Percentiles rank a stretch among this genome's conserved stretches.
Conservation (phyloP, 176 grass and related monocot genomes). For the Saccharum officinarum region DNA sequence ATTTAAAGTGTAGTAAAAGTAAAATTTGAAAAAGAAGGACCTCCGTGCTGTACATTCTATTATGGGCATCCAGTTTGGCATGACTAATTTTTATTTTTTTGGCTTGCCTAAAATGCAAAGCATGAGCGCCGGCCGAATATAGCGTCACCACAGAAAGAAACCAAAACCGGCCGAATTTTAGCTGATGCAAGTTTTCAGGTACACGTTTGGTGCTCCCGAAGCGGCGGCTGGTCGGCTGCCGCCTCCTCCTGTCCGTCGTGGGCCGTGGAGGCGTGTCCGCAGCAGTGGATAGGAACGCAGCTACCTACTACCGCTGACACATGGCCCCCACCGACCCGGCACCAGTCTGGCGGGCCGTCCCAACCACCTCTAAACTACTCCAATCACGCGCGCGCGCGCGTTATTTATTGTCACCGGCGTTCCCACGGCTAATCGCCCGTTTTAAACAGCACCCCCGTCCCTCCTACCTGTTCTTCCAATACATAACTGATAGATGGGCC, state of each 20-base stretch:
- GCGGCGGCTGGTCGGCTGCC: conserved; percentile 13
- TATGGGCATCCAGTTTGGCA: neutral
- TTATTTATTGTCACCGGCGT: too few species aligned
- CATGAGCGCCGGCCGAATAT: neutral
- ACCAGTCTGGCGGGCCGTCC: conserved; percentile 32
- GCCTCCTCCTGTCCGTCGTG: neutral
- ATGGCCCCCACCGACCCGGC: neutral
- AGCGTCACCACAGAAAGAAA: neutral
- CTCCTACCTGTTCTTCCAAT: fast-evolving
- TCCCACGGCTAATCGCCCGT: neutral
- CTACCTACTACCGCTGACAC: conserved; percentile 8
- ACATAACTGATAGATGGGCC: neutral
- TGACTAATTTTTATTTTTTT: neutral
- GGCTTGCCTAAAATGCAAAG: neutral
- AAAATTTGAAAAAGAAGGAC: neutral
- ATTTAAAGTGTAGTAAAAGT: too few species aligned
- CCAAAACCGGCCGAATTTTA: neutral
- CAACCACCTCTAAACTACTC: conserved; percentile 40
- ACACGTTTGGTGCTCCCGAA: conserved; percentile 29
- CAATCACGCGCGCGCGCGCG: too few species aligned
- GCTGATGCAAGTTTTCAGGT: neutral
- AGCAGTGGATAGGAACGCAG: neutral
- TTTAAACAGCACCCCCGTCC: conserved; percentile 4
- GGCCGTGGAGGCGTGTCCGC: neutral
- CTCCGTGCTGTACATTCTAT: neutral